A percentile compares a stretch with the other conserved stretches of the same genome.
Evolutionary conservation across 1,139 yeast genomes (phyloP).

Genomic region (Debaryomycetaceae sp.): DNA sequence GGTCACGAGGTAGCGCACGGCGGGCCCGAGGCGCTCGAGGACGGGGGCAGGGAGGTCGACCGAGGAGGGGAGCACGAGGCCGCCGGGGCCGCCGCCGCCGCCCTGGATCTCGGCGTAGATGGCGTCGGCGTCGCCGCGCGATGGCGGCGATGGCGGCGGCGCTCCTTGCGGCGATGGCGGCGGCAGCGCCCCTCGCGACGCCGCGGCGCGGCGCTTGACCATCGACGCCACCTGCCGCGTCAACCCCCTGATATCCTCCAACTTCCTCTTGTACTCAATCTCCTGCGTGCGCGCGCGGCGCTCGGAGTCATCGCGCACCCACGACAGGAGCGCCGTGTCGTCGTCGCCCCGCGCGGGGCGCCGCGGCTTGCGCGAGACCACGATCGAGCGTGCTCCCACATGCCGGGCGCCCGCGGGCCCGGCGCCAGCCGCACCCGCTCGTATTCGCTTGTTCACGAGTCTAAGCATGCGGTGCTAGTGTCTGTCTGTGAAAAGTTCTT

Average conservation of each 20-base stretch:
- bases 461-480: too few species aligned
- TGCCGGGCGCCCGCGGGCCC: too few species aligned
- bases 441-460: too few species aligned
- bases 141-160: too few species aligned
- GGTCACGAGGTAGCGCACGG: constrained; percentile 43
- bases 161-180: too few species aligned
- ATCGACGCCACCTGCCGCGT: constrained; percentile 21
- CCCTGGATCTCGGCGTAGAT: background rate
- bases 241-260: constrained; percentile 16
- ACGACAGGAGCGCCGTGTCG: constrained; percentile 7
- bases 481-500: too few species aligned
- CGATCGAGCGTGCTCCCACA: too few species aligned
- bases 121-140: background rate
- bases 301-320: constrained; percentile 16
- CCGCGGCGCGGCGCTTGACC: too few species aligned
- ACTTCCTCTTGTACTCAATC: constrained; percentile 17
- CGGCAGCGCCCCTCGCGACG: too few species aligned
- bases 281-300: constrained; percentile 18
- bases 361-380: too few species aligned
- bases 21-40: constrained; percentile 41
- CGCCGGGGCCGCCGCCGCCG: background rate
- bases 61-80: constrained; percentile 13
- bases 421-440: too few species aligned
- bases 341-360: too few species aligned
- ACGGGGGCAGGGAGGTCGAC: constrained; percentile 39